Evolutionary conservation across 495 filamentous ascomycete genomes (phyloP), one percentile per base, ranked within the genome.

Genomic region (Xylaria curta): DNA sequence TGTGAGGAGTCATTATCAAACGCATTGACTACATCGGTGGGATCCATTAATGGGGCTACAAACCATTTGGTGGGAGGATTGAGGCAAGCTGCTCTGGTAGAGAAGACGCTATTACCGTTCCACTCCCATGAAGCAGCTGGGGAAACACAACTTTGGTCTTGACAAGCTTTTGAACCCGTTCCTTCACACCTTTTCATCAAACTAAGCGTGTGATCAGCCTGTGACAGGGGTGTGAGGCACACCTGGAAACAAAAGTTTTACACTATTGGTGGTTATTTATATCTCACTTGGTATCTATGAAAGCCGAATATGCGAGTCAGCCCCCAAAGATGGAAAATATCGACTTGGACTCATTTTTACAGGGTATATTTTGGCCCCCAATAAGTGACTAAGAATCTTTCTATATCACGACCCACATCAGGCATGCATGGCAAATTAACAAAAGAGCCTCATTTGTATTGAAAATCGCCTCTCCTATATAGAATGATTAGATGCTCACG

Each of bases 201-300:
- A 60, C 58, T 60, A n/a, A 4, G 33, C 28, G 58, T 60, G 33
- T 60, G 58, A 38, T 21, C 58, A 21, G 38, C 33, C 10, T 21
- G 4, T 5, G 58, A 60, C 58, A 60, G 21, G 33, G 28, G 19
- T 38, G 38, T 21, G 15, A 60, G 3, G 31, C 33, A 26, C n/a
- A 60, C 38, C 8, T 21, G 9, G 4, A 60, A 60, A 38, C 31
- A 36, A 60, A 17, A 33, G 9, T 15, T 17, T 60, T 21, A 6
- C 8, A 38, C 58, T n/a, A 60, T 33, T 60, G 58, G 58, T 38
- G 17, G 58, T 60, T 60, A 60, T 56, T 56, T 56, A 56, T 56
- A 56, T 31, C 58, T 21, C 36, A 38, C 58, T 21, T 5, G 58
- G 28, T 36, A 36, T 2, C 8, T 38, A 60, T 60, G n/a, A 8